Conservation (phyloP, 352 stramenopile genomes). For the Peronosclerospora sorghi region DNA sequence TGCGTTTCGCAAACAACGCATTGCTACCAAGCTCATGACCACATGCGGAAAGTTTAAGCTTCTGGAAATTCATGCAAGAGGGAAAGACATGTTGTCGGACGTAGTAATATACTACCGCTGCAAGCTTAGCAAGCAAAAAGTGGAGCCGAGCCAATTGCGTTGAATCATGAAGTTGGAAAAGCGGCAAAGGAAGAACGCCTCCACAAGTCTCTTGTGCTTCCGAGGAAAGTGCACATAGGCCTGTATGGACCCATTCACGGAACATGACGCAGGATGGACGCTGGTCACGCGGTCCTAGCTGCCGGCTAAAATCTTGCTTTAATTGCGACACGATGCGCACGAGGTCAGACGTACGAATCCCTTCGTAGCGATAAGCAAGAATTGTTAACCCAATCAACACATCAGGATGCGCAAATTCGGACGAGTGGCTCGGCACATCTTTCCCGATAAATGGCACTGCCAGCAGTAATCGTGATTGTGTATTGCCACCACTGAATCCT, state of each 20-base stretch:
- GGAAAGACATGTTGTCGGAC: conserved; percentile 97
- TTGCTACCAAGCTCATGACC: conserved; percentile 98
- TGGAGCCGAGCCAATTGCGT: conserved; percentile 93
- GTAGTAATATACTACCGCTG: conserved; percentile 96
- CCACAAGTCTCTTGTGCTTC: conserved; percentile 25
- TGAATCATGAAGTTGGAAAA: conserved; percentile 95
- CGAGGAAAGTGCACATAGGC: conserved; percentile 23
- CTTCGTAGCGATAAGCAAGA: conserved; percentile 86
- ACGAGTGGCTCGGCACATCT: conserved; percentile 96
- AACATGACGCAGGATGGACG: conserved; percentile 72
- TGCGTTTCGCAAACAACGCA: conserved; percentile 94
- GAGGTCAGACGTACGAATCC: conserved; percentile 75
- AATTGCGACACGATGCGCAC: conserved; percentile 81
- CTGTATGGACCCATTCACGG: conserved; percentile 53
- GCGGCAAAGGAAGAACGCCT: conserved; percentile 87
- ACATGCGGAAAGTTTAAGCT: conserved; percentile 97
- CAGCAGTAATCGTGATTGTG: conserved; percentile 92
- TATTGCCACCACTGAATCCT: conserved; percentile 71
- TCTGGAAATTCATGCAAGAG: conserved; percentile 98
- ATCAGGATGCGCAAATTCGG: conserved; percentile 98
- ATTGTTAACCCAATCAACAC: conserved; percentile 89
- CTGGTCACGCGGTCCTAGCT: conserved; percentile 72
- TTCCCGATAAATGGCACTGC: conserved; percentile 99
- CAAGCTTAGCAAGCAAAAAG: conserved; percentile 88
- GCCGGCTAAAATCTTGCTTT: conserved; percentile 80